These are phyloP conservation scores for Plectosphaerella plurivora DNA, from an alignment of 2,329 filamentous ascomycete species.

Conservation along the genomic window DNA sequence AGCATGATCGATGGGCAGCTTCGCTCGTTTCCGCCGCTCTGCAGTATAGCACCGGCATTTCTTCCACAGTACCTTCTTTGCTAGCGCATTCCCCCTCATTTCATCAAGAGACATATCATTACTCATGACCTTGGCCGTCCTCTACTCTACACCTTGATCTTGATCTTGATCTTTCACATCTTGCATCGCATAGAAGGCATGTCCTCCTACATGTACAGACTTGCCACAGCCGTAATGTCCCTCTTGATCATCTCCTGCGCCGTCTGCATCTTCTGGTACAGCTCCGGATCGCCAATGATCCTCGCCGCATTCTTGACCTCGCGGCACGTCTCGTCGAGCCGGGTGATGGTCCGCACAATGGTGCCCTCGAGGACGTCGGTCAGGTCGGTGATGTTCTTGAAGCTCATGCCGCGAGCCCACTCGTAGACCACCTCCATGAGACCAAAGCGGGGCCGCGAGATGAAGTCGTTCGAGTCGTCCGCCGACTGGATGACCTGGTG, in stretches of 20 bases:
- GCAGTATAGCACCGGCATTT: neutral
- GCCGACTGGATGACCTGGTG: constrained; percentile 88
- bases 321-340: constrained; percentile 91
- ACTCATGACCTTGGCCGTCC: neutral
- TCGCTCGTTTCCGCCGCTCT: too few relatives aligned
- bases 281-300: constrained; percentile 86
- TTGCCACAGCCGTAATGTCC: constrained; percentile 87
- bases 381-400: constrained; percentile 93
- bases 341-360: constrained; percentile 90
- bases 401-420: constrained; percentile 96
- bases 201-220: constrained; percentile 69
- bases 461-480: constrained; percentile 91
- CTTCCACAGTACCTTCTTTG: neutral
- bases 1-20: too few relatives aligned
- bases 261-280: constrained; percentile 95
- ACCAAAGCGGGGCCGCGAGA: constrained; percentile 80
- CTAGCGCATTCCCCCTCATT: neutral
- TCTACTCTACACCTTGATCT: neutral
- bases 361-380: constrained; percentile 97
- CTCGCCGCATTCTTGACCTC: constrained; percentile 97
- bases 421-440: constrained; percentile 98
- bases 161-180: neutral
- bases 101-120: neutral
- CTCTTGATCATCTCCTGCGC: constrained; percentile 98
- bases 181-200: neutral